phyloP scores from a whole-genome alignment of 495 filamentous ascomycete species.

The Penicillium alfredii region DNA sequence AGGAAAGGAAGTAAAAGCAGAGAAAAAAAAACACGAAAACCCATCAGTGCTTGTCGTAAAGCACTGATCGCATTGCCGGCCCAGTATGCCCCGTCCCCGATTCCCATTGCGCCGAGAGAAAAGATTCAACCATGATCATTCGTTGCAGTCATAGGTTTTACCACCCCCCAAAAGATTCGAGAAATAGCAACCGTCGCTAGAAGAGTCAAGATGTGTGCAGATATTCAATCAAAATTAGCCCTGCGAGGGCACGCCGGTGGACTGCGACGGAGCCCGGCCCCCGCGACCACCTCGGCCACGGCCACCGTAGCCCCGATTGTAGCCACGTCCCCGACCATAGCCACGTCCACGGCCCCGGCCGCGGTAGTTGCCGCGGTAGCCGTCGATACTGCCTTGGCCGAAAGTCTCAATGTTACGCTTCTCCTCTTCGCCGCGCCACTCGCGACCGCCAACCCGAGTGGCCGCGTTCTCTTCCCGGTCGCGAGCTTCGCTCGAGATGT shows the following conservation, averaged over 20 bases:
- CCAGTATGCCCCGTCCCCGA: constrained; percentile 21
- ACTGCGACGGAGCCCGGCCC: constrained; percentile 35
- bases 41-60: constrained; percentile 13
- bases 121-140: constrained; percentile 24
- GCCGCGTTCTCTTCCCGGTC: constrained; percentile 73
- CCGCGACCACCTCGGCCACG: constrained; percentile 38
- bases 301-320: constrained; percentile 44
- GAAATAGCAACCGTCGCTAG: constrained; percentile 13
- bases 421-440: constrained; percentile 88
- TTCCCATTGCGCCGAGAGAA: constrained; percentile 29
- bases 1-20: constrained; percentile 7
- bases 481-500: constrained; percentile 88
- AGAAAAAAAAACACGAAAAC: constrained; percentile 14
- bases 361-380: constrained; percentile 67
- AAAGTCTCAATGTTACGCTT: constrained; percentile 98
- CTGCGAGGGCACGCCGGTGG: constrained; percentile 39
- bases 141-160: constrained; percentile 21
- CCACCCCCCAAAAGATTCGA: constrained; percentile 13
- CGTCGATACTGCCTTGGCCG: constrained; percentile 94
- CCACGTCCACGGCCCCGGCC: constrained; percentile 66
- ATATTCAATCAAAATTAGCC: constrained; percentile 19
- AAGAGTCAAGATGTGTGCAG: constrained; percentile 4
- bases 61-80: constrained; percentile 18
- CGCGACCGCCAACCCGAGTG: constrained; percentile 68
- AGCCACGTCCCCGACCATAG: constrained; percentile 46